phyloP scores from a whole-genome alignment of 139 green algal genomes.

The Pleodorina starrii region DNA sequence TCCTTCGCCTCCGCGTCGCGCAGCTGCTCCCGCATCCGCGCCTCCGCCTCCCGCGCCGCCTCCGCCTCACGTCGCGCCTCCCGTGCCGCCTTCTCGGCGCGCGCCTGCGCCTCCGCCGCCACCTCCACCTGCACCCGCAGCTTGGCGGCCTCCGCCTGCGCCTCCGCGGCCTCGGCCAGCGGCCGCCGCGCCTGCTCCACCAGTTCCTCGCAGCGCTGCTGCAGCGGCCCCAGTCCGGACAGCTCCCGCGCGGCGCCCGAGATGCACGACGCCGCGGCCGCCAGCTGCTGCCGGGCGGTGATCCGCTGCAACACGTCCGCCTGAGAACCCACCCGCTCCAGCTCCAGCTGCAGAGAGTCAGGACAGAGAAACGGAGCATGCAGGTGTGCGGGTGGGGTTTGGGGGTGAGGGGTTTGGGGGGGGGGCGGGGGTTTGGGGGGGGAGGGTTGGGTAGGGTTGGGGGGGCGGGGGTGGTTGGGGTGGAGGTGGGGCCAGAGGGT shows the following conservation, averaged over 20 bases:
- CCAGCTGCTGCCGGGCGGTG: slow-evolving; percentile 28
- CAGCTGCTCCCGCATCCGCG: slow-evolving; percentile 25
- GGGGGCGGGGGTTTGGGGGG: no score
- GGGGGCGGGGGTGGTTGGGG: no score
- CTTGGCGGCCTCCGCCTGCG: neutral
- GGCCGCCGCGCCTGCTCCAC: slow-evolving; percentile 6
- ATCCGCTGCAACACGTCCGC: slow-evolving; percentile 30
- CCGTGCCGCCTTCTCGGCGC: neutral
- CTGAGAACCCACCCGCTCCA: slow-evolving; percentile 13
- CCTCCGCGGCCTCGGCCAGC: slow-evolving; percentile 15
- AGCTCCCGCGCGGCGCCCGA: slow-evolving; percentile 44
- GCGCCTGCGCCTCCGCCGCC: slow-evolving; percentile 9
- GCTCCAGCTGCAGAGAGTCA: slow-evolving; percentile 56
- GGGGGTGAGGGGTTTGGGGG: no score
- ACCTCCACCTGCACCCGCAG: neutral
- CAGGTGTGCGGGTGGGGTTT: no score
- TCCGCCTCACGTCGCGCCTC: slow-evolving; percentile 28
- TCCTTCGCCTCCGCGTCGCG: slow-evolving; percentile 40
- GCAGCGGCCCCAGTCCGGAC: neutral
- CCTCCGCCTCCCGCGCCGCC: slow-evolving; percentile 43
- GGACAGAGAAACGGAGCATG: no score
- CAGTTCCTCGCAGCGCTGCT: slow-evolving; percentile 29
- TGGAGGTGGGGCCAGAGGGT: no score
- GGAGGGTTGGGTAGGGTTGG: no score
- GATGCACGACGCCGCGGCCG: slow-evolving; percentile 4